These are phyloP conservation scores for Tolypocladium nubicola DNA, from an alignment of 2,329 filamentous ascomycete genomes.

Conservation along the genomic window DNA sequence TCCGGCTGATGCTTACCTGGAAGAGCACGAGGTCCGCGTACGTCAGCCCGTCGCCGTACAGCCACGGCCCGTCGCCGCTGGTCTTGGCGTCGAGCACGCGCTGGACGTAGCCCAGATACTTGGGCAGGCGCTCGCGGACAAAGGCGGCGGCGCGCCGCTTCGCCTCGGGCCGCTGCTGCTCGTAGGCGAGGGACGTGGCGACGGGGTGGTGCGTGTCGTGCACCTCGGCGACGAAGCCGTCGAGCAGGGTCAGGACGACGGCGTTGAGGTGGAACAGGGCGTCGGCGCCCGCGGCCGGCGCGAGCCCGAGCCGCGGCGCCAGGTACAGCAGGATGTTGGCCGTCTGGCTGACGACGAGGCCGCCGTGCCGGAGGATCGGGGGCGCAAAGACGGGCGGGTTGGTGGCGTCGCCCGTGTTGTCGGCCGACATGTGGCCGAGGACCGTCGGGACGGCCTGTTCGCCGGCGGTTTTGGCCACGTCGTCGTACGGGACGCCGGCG, in stretches of 20 bases:
- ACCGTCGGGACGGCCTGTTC: constrained; percentile 42
- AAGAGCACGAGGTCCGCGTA: constrained; percentile 68
- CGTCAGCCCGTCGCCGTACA: constrained; percentile 54
- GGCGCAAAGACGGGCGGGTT: constrained; percentile 60
- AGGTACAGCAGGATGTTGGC: constrained; percentile 66
- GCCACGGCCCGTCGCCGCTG: constrained; percentile 47
- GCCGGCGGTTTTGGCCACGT: constrained; percentile 29
- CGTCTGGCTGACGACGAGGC: constrained; percentile 56
- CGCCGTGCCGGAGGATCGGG: constrained; percentile 53
- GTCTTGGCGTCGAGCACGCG: constrained; percentile 47
- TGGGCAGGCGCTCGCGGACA: constrained; percentile 52
- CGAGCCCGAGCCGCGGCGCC: constrained; percentile 47
- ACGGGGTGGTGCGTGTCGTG: constrained; percentile 72
- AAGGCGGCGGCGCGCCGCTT: constrained; percentile 47
- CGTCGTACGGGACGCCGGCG: constrained; percentile 51
- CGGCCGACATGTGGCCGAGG: constrained; percentile 30
- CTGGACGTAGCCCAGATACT: constrained; percentile 63
- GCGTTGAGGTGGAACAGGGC: constrained; percentile 49
- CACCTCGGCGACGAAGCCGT: constrained; percentile 58
- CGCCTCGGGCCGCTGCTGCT: constrained; percentile 63
- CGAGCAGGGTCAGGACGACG: constrained; percentile 58
- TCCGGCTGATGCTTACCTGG: constrained; percentile 37
- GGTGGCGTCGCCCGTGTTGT: constrained; percentile 34
- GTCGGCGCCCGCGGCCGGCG: constrained; percentile 27
- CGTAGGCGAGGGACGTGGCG: constrained; percentile 49